Percentiles rank a stretch among this genome's conserved stretches.
Evolutionary conservation across 2,329 filamentous ascomycete species (phyloP).

Genomic region (Pseudopyricularia javanii): DNA sequence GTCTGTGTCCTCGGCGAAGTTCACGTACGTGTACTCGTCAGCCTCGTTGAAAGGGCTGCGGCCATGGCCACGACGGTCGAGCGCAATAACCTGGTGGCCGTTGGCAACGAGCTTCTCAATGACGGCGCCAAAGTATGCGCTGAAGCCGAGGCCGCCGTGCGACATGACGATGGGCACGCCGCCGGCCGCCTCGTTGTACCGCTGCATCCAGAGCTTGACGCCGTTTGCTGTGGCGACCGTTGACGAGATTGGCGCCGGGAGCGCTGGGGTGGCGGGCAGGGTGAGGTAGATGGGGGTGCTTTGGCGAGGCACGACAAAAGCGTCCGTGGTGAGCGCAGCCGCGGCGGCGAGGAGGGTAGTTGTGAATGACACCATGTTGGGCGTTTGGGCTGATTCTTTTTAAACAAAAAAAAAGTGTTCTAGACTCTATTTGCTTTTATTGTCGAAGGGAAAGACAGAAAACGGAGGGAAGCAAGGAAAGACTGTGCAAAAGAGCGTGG

Average conservation of each 20-base stretch:
- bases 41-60: conserved; percentile 21
- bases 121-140: conserved; percentile 25
- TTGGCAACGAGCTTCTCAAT: conserved; percentile 19
- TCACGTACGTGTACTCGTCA: conserved; percentile 24
- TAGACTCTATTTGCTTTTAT: too few relatives aligned
- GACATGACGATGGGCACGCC: conserved; percentile 23
- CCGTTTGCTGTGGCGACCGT: conserved; percentile 18
- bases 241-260: conserved; percentile 20
- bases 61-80: conserved; percentile 28
- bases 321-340: background rate
- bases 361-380: background rate
- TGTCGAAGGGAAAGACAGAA: too few relatives aligned
- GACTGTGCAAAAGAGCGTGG: background rate
- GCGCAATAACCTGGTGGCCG: conserved; percentile 23
- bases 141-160: conserved; percentile 27
- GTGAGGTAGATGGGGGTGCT: conserved; percentile 29
- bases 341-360: background rate
- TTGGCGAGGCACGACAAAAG: background rate
- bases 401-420: too few relatives aligned
- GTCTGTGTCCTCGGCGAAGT: conserved; percentile 22
- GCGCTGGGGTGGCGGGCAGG: conserved; percentile 22
- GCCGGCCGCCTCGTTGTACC: conserved; percentile 22
- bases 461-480: background rate
- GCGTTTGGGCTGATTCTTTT: background rate
- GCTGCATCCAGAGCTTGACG: conserved; percentile 26